Conservation (phyloP, 371 early-diverging fungal species). For the Lichtheimia hyalospora region DNA sequence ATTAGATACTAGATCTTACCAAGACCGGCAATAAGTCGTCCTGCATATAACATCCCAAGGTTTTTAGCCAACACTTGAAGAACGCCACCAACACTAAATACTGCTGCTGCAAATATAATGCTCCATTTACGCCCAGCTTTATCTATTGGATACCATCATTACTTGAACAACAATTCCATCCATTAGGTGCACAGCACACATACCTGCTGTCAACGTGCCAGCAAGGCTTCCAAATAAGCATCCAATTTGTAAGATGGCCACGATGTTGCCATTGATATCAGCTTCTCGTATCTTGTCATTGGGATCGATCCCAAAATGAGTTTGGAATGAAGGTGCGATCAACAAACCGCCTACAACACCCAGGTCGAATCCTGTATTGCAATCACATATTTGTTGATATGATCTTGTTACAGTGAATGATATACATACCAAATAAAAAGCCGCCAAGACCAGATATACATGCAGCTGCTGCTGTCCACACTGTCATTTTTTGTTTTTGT, state of each 20-base stretch:
- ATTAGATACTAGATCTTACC: slow-evolving; percentile 10
- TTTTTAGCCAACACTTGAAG: slow-evolving; percentile 26
- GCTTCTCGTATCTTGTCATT: slow-evolving; percentile 29
- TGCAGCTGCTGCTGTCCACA: slow-evolving; percentile 25
- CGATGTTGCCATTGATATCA: slow-evolving; percentile 33
- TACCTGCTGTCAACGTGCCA: slow-evolving; percentile 30
- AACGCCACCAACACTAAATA: slow-evolving; percentile 28
- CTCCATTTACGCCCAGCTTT: slow-evolving; percentile 24
- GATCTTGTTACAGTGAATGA: neutral
- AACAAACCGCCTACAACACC: slow-evolving; percentile 34
- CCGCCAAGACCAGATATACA: slow-evolving; percentile 29
- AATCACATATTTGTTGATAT: neutral
- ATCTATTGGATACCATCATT: slow-evolving; percentile 10
- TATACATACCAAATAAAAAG: slow-evolving; percentile 24
- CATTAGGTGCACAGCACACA: neutral
- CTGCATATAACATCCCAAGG: slow-evolving; percentile 23
- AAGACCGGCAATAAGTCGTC: slow-evolving; percentile 31
- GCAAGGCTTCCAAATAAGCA: slow-evolving; percentile 32
- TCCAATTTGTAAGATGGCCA: slow-evolving; percentile 32
- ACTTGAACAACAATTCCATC: neutral
- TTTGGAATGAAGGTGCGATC: slow-evolving; percentile 34
- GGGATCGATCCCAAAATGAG: slow-evolving; percentile 34
- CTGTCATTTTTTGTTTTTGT: slow-evolving; percentile 11
- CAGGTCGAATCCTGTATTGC: slow-evolving; percentile 24
- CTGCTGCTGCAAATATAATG: slow-evolving; percentile 16